phyloP scores from a whole-genome alignment of 768 basidiomycete genomes.

The Suillus plorans region DNA sequence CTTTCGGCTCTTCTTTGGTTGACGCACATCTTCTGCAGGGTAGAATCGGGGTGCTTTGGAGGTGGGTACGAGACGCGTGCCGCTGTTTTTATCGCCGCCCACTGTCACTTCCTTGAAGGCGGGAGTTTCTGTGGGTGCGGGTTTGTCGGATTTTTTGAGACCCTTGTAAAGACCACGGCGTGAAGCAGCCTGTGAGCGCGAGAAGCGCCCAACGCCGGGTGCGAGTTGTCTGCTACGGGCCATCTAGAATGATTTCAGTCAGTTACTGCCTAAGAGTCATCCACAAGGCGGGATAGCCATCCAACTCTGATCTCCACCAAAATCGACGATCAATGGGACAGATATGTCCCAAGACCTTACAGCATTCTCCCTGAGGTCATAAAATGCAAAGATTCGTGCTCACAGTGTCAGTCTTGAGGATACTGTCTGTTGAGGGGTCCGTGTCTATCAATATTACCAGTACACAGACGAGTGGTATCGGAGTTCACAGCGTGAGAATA shows the following conservation, averaged over 20 bases:
- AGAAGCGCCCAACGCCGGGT: constrained; percentile 78
- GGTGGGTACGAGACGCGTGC: constrained; percentile 83
- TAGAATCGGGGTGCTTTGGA: constrained; percentile 88
- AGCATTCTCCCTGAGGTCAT: neutral
- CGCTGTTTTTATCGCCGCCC: constrained; percentile 89
- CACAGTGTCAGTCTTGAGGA: constrained; percentile 47
- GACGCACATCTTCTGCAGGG: constrained; percentile 90
- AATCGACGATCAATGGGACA: constrained; percentile 5
- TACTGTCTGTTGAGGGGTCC: constrained; percentile 32
- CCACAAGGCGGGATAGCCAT: constrained; percentile 32
- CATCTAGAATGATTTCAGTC: constrained; percentile 50
- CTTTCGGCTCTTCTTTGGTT: constrained; percentile 93
- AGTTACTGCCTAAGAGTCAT: constrained; percentile 31
- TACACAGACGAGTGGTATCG: constrained; percentile 4
- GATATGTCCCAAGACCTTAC: neutral
- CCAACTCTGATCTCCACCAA: constrained; percentile 27
- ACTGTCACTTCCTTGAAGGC: constrained; percentile 76
- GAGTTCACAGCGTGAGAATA: constrained; percentile 22
- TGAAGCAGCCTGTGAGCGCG: constrained; percentile 77
- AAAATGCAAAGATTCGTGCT: constrained; percentile 30
- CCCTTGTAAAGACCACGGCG: constrained; percentile 87
- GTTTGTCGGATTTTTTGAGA: constrained; percentile 71
- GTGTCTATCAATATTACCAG: constrained; percentile 7
- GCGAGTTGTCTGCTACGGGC: constrained; percentile 85
- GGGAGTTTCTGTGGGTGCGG: constrained; percentile 57